Percentiles rank a stretch among this genome's conserved stretches.
Evolutionary conservation across 2,329 filamentous ascomycete genomes (phyloP).

Genomic region (Corniculantispora saksenae): DNA sequence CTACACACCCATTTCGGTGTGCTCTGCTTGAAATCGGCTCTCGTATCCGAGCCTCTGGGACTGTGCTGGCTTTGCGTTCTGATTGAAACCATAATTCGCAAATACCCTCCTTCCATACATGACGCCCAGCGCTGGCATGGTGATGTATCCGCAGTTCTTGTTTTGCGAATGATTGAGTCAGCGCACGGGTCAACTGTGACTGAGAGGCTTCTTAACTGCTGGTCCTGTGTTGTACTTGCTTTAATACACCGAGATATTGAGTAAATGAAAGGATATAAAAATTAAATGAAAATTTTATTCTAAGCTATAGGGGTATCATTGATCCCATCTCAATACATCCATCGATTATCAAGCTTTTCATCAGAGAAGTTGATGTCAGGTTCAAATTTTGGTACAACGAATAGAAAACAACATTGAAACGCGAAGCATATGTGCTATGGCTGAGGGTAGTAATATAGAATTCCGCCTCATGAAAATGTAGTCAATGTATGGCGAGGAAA

Average conservation of each 20-base stretch:
- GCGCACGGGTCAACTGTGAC: too few relatives aligned
- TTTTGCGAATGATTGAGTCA: too few relatives aligned
- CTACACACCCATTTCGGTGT: not conserved
- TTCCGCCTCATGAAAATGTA: too few relatives aligned
- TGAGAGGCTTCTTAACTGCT: too few relatives aligned
- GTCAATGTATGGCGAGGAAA: not conserved
- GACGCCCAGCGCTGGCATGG: too few relatives aligned
- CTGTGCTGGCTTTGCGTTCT: not conserved
- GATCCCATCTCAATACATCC: slow-evolving; percentile 4
- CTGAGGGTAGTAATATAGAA: not conserved
- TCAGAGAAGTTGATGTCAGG: not conserved
- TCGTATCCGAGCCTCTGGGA: not conserved
- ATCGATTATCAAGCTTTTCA: not conserved
- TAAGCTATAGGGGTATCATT: slow-evolving; percentile 12
- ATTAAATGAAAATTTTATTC: not conserved
- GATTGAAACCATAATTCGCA: not conserved
- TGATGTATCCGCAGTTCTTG: too few relatives aligned
- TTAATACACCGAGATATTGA: too few relatives aligned
- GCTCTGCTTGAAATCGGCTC: not conserved
- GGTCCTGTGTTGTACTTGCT: too few relatives aligned
- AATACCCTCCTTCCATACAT: not conserved
- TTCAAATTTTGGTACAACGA: not conserved
- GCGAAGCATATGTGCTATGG: not conserved
- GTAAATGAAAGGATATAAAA: not conserved
- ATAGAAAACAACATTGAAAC: not conserved